Conservation (phyloP, 164 flowering plant genomes). For the Platanus orientalis region DNA sequence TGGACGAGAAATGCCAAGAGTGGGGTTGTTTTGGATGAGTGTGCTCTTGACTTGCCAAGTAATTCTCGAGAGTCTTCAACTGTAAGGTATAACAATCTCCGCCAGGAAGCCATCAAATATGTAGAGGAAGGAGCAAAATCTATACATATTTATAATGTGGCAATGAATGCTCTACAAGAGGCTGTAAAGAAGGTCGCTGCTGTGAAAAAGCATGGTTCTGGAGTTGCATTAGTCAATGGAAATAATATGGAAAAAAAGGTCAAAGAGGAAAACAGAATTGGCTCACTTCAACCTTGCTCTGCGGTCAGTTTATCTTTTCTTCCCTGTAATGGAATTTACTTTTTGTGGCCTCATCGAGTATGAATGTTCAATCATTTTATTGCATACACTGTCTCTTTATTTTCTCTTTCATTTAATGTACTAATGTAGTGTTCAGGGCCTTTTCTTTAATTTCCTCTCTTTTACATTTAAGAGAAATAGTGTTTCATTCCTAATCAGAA, state of each 20-base stretch:
- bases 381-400: too few relatives aligned
- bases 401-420: neutral
- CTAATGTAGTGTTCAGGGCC: neutral
- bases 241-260: conserved; percentile 15
- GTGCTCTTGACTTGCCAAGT: conserved; percentile 25
- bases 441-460: neutral
- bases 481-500: neutral
- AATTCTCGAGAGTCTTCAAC: conserved; percentile 30
- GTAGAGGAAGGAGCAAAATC: conserved; percentile 55
- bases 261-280: conserved; percentile 19
- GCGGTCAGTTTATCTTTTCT: conserved; percentile 23
- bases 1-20: conserved; percentile 60
- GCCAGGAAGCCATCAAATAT: conserved; percentile 46
- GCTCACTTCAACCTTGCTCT: conserved; percentile 17
- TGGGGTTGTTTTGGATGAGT: conserved; percentile 29
- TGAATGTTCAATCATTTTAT: too few relatives aligned
- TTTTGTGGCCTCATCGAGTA: neutral
- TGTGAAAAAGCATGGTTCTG: conserved; percentile 35
- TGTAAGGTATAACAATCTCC: conserved; percentile 40
- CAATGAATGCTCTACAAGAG: conserved; percentile 48
- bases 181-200: conserved; percentile 43
- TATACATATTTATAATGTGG: conserved; percentile 36
- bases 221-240: conserved; percentile 26
- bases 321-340: neutral
- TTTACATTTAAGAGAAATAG: neutral